Evolutionary conservation across 257 asterid species (phyloP).

Genomic region (Nicotiana obtusifolia): DNA sequence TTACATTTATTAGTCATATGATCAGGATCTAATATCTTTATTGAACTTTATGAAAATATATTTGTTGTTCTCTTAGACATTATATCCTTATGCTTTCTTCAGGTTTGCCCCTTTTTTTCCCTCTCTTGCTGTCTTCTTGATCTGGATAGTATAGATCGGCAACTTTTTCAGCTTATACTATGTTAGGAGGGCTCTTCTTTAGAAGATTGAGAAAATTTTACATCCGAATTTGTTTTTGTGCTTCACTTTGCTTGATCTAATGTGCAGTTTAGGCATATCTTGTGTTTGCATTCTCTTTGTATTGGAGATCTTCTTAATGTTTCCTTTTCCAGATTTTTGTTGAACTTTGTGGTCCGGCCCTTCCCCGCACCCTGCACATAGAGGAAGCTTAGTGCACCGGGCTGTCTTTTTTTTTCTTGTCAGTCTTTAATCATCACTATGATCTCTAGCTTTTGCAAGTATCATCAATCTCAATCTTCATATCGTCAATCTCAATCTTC

Average conservation of each 20-base stretch:
- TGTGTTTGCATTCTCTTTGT: background rate
- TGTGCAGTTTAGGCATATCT: background rate
- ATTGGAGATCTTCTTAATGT: background rate
- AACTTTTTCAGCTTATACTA: background rate
- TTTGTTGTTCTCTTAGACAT: background rate
- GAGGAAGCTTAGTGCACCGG: too few species aligned
- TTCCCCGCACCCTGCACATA: too few species aligned
- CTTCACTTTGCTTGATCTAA: background rate
- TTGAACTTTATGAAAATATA: background rate
- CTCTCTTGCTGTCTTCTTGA: background rate
- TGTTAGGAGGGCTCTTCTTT: background rate
- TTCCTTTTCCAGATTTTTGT: background rate
- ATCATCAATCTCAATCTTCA: background rate
- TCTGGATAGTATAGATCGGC: background rate
- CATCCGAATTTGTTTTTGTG: background rate
- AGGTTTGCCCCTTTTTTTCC: background rate
- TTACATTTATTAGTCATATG: background rate
- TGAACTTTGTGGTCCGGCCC: background rate
- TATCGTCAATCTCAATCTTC: background rate
- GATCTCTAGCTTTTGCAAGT: background rate
- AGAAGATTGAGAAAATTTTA: background rate
- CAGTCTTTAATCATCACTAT: background rate
- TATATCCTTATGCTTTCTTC: background rate
- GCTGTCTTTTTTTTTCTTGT: background rate
- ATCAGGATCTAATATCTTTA: background rate